Percentiles rank a stretch among this genome's conserved stretches.
Conservation (phyloP, 371 early-diverging fungal species). For the Zychaea mexicana region DNA sequence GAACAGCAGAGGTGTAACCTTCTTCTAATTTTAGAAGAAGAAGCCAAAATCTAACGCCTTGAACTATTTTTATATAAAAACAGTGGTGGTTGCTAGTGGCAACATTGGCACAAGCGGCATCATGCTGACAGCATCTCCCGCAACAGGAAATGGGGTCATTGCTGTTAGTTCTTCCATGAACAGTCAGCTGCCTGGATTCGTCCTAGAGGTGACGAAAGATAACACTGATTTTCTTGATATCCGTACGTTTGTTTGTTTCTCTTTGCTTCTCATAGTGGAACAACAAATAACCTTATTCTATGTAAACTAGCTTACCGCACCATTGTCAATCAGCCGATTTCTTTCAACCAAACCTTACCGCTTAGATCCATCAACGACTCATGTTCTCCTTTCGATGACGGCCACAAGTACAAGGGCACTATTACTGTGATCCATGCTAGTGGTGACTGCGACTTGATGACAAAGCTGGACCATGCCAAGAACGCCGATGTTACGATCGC, state of each 20-base stretch:
- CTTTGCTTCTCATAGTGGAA: background rate
- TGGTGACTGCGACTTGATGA: background rate
- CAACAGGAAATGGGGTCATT: conserved; percentile 56
- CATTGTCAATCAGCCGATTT: background rate
- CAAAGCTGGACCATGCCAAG: background rate
- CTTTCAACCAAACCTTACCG: background rate
- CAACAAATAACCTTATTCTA: background rate
- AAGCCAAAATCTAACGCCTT: background rate
- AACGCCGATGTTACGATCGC: background rate
- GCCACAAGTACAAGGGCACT: background rate
- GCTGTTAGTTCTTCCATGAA: conserved; percentile 71
- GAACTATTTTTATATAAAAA: background rate
- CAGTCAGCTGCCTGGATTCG: background rate
- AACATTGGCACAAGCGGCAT: conserved; percentile 72
- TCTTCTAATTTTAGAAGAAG: background rate
- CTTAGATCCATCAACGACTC: background rate
- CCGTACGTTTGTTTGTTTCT: background rate
- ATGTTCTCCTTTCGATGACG: background rate
- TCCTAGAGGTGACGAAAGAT: background rate
- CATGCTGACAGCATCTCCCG: conserved; percentile 60
- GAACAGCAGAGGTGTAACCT: background rate
- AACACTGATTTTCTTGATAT: background rate
- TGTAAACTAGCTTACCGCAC: background rate
- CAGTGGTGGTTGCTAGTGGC: conserved; percentile 61
- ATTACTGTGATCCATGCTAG: background rate